phyloP scores from a whole-genome alignment of 2,329 filamentous ascomycete species.

The Cercospora sojina region DNA sequence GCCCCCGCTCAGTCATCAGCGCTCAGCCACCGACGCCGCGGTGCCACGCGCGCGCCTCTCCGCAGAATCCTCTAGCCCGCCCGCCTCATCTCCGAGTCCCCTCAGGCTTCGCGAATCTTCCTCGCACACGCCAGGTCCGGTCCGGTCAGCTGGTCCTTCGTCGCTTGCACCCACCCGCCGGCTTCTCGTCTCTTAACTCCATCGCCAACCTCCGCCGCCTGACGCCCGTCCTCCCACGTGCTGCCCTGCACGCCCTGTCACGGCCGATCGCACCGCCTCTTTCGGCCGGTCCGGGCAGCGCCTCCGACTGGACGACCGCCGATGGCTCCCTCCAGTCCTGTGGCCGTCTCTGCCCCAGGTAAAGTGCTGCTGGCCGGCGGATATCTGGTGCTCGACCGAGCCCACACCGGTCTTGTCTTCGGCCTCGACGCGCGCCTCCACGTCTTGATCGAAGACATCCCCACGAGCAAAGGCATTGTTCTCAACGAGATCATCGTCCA shows the following conservation, averaged over 20 bases:
- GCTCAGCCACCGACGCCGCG: not conserved
- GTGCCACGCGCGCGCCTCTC: not conserved
- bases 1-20: not conserved
- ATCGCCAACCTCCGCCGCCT: not conserved
- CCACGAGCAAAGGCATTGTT: constrained; percentile 60
- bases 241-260: not conserved
- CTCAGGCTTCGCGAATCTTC: constrained; percentile 15
- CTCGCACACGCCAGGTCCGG: not conserved
- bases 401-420: constrained; percentile 73
- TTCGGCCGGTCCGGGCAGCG: constrained; percentile 21
- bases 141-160: constrained; percentile 6
- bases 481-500: constrained; percentile 75
- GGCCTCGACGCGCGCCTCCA: constrained; percentile 65
- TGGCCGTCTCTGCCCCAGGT: constrained; percentile 78
- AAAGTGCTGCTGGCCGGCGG: constrained; percentile 95
- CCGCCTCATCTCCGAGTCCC: not conserved
- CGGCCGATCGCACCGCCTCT: constrained; percentile 9
- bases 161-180: constrained; percentile 12
- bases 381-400: constrained; percentile 87
- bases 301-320: constrained; percentile 23
- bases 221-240: not conserved
- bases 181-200: constrained; percentile 4
- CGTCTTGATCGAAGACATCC: constrained; percentile 56
- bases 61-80: constrained; percentile 26
- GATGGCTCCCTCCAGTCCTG: constrained; percentile 24